Base-by-base conservation (phyloP, 257 asterid genomes). In the Nicotiana attenuata region DNA sequence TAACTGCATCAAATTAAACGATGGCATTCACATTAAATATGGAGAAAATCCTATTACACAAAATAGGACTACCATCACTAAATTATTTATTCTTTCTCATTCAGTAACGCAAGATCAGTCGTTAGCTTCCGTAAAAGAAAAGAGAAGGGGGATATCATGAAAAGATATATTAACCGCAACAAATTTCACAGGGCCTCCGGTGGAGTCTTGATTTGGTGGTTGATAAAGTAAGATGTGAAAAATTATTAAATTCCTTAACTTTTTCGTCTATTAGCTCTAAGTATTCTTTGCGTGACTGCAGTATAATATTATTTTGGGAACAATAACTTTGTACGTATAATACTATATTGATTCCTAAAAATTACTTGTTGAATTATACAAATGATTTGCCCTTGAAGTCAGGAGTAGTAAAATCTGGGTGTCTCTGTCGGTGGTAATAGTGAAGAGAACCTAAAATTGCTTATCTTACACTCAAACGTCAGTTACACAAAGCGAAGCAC, bases 381-480 rank as follows among this genome's bases (percentile, higher is more conserved):
- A 47, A 73, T 73, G 13, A 13, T 73, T 13, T 73, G 60, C 41
- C 78, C 78, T 22, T 73, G 7, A 73, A 7, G 41, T 73, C 38
- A 24, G 61, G 41, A 20, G 38, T 3, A 47, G 61, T 14, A 47
- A 73, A 73, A 7, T 38, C 61, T 47, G 14, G 38, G 11, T 24
- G 79, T 47, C 47, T 52, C 16, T 52, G 79, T 73, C 79, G 79
- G 79, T 73, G 14, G 61, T 24, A 47, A 5, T 73, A 73, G 59
- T 61, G 19, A 22, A 73, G 15, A 24, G 15, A 45, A 73, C 79
- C 61, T 13, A 45, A 45, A 11, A 1, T 24, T 14, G 57, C 6
- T 22, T 45, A n/a, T 35, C 15, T 47, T 24, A 45, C 41, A 14
- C 41, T 47, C 60, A 22, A 29, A 47, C 15, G n/a, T 47, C 61